Evolutionary conservation across 306 rosid species (phyloP).

Genomic region (Styphnolobium japonicum): DNA sequence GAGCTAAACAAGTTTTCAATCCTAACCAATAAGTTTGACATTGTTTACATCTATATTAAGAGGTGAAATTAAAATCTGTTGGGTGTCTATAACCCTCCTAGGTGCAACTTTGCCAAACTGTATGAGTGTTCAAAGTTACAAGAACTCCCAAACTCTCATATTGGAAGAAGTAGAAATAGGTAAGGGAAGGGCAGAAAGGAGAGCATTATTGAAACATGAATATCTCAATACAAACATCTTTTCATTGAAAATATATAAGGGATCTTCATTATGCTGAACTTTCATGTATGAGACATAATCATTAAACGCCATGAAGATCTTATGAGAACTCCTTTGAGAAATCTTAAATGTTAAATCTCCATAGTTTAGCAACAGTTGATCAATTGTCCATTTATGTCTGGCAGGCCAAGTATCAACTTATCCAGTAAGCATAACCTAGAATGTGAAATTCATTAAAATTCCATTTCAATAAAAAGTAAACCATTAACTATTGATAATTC

Average conservation of each 20-base stretch:
- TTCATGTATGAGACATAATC: constrained; percentile 80
- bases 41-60: too few relatives aligned
- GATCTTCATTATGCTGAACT: constrained; percentile 94
- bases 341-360: constrained; percentile 79
- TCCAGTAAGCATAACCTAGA: constrained; percentile 74
- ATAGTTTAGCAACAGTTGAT: constrained; percentile 58
- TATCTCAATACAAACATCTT: constrained; percentile 51
- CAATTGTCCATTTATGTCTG: constrained; percentile 75
- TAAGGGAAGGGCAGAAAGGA: background rate
- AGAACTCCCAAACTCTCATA: constrained; percentile 19
- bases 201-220: constrained; percentile 22
- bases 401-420: constrained; percentile 92
- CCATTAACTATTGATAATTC: constrained; percentile 9
- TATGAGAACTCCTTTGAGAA: constrained; percentile 76
- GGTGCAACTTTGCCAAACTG: constrained; percentile 95
- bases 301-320: constrained; percentile 70
- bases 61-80: too few relatives aligned
- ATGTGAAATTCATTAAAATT: constrained; percentile 29
- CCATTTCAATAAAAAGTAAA: constrained; percentile 19
- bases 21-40: too few relatives aligned
- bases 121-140: constrained; percentile 25
- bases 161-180: constrained; percentile 24
- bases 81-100: too few relatives aligned
- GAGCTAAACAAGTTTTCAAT: too few relatives aligned
- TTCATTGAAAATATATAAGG: constrained; percentile 91